phyloP scores from a whole-genome alignment of 345 rosid genomes.

The Balakata baccata region DNA sequence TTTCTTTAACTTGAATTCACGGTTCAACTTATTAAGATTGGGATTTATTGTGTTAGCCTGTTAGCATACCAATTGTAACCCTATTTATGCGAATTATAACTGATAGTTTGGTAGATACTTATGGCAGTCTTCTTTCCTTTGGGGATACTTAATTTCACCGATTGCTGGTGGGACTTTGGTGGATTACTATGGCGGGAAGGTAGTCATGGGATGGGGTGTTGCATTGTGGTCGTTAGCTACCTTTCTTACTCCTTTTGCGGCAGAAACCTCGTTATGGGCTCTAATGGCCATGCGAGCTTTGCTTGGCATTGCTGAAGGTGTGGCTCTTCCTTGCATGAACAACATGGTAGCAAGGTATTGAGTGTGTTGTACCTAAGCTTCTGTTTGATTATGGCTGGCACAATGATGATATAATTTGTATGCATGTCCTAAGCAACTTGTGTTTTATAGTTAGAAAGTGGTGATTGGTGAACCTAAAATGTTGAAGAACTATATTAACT shows the following conservation, averaged over 20 bases:
- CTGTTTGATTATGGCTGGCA: conserved; percentile 17
- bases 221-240: conserved; percentile 92
- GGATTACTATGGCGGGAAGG: conserved; percentile 88
- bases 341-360: conserved; percentile 89
- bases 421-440: conserved; percentile 7
- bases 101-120: conserved; percentile 23
- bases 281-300: conserved; percentile 67
- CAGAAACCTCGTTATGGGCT: conserved; percentile 70
- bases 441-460: conserved; percentile 12
- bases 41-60: not conserved
- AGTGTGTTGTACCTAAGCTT: conserved; percentile 14
- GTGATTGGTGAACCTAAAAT: conserved; percentile 28
- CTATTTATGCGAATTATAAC: not conserved
- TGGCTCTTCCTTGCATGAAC: conserved; percentile 98
- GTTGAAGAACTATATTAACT: conserved; percentile 29
- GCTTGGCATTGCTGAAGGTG: conserved; percentile 97
- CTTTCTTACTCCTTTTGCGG: conserved; percentile 94
- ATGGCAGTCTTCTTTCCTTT: conserved; percentile 81
- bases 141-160: conserved; percentile 96
- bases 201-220: conserved; percentile 92
- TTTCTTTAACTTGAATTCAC: conserved; percentile 1
- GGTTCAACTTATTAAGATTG: no score
- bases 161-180: conserved; percentile 88
- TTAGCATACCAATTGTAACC: not conserved
- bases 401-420: conserved; percentile 1